phyloP scores from a whole-genome alignment of 2,329 filamentous ascomycete species.

The Apiospora hydei region DNA sequence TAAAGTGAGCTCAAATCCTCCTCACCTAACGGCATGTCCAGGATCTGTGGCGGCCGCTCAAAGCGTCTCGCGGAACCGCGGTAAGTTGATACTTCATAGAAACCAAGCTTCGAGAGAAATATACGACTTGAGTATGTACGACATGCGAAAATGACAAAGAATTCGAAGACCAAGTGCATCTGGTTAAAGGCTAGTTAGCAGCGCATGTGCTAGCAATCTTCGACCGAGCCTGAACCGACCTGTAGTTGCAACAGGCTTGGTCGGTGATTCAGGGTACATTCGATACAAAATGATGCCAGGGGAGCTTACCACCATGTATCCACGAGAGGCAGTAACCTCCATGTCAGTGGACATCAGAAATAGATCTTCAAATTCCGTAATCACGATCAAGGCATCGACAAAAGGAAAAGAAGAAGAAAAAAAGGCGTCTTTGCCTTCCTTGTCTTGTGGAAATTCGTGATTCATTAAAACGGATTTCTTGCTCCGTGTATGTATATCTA shows the following conservation, averaged over 20 bases:
- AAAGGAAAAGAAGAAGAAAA: background rate
- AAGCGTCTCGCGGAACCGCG: background rate
- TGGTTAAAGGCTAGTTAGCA: too few relatives aligned
- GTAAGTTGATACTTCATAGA: background rate
- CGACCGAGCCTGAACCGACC: too few relatives aligned
- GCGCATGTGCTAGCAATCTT: too few relatives aligned
- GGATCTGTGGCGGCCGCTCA: background rate
- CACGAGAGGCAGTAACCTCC: background rate
- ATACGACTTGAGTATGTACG: too few relatives aligned
- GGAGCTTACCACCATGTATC: background rate
- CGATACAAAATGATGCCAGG: background rate
- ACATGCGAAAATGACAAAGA: too few relatives aligned
- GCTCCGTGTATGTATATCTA: conserved; percentile 18
- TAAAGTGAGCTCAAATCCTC: background rate
- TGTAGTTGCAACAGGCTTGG: too few relatives aligned
- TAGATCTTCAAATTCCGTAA: background rate
- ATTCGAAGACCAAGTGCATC: too few relatives aligned
- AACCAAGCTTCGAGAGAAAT: background rate
- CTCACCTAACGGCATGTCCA: background rate
- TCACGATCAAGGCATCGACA: background rate
- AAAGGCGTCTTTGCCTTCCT: background rate
- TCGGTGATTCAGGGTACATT: background rate
- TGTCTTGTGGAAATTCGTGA: conserved; percentile 20
- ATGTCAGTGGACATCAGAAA: background rate
- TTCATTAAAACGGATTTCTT: conserved; percentile 23